These are phyloP conservation scores for Allantophomopsis lycopodina DNA, from an alignment of 2,329 filamentous ascomycete species.

Conservation along the genomic window DNA sequence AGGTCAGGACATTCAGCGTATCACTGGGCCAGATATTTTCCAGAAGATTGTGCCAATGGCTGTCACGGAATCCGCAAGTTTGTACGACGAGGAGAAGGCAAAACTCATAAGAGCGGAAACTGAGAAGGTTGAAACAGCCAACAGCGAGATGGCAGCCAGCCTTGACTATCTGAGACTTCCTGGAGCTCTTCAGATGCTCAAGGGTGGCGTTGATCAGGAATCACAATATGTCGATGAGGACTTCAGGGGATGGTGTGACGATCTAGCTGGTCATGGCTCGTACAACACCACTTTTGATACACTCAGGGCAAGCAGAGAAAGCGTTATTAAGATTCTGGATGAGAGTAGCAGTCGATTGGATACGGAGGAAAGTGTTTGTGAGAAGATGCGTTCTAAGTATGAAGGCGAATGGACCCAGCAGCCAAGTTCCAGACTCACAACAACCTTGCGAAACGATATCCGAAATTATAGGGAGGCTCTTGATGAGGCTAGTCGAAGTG, in stretches of 20 bases:
- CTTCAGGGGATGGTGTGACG: constrained; percentile 87
- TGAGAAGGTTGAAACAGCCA: constrained; percentile 82
- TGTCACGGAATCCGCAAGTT: constrained; percentile 88
- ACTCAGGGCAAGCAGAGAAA: constrained; percentile 63
- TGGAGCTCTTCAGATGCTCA: constrained; percentile 77
- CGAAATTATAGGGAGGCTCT: constrained; percentile 78
- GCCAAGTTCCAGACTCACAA: constrained; percentile 78
- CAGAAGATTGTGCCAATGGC: constrained; percentile 92
- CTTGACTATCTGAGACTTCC: constrained; percentile 88
- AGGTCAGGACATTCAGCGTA: constrained; percentile 90
- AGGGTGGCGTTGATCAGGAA: constrained; percentile 85
- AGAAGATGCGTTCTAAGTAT: constrained; percentile 98
- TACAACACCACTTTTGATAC: constrained; percentile 69
- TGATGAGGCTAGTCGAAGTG: constrained; percentile 78
- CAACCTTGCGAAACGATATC: constrained; percentile 76
- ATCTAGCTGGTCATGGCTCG: constrained; percentile 74
- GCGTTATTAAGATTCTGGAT: constrained; percentile 60
- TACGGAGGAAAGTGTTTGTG: constrained; percentile 94
- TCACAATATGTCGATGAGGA: constrained; percentile 70
- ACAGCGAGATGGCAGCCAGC: constrained; percentile 91
- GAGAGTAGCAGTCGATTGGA: constrained; percentile 79
- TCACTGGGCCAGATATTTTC: constrained; percentile 94
- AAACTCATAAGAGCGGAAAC: constrained; percentile 89
- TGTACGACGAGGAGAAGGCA: constrained; percentile 97
- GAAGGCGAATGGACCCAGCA: constrained; percentile 94